phyloP scores from a whole-genome alignment of 2,329 filamentous ascomycete genomes.

The Aspergillaceae sp. region DNA sequence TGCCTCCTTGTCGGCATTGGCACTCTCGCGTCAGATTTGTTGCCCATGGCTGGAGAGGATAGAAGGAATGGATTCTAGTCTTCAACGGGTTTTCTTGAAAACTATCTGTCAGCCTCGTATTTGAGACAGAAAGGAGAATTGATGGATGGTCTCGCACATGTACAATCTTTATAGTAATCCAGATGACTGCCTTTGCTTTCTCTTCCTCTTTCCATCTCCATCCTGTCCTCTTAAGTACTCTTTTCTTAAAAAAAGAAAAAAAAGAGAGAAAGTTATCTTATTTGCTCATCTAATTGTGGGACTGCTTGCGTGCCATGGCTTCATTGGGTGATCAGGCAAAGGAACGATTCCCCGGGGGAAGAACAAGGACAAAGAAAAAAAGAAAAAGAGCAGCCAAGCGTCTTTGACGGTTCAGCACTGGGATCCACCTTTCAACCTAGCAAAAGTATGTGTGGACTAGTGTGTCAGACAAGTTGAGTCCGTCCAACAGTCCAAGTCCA shows the following conservation, averaged over 20 bases:
- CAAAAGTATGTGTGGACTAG: background rate
- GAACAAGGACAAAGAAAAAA: background rate
- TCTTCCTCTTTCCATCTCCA: background rate
- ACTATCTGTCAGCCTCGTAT: background rate
- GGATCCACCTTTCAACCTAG: background rate
- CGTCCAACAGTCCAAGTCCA: no score
- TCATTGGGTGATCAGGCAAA: background rate
- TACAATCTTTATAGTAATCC: background rate
- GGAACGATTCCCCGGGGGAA: background rate
- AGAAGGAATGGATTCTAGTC: background rate
- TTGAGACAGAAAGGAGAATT: background rate
- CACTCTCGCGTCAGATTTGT: background rate
- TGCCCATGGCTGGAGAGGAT: background rate
- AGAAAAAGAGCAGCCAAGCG: background rate
- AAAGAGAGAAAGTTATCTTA: background rate
- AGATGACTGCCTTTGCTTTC: background rate
- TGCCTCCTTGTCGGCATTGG: background rate
- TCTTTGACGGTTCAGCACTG: background rate
- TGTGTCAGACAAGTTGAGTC: no score
- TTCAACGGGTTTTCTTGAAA: background rate
- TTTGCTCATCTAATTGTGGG: background rate
- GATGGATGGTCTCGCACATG: background rate
- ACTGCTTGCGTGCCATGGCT: background rate
- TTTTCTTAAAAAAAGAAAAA: background rate
- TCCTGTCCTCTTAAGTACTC: no score